phyloP scores from a whole-genome alignment of 2,329 filamentous ascomycete genomes.

The Mycosphaerella sp. region DNA sequence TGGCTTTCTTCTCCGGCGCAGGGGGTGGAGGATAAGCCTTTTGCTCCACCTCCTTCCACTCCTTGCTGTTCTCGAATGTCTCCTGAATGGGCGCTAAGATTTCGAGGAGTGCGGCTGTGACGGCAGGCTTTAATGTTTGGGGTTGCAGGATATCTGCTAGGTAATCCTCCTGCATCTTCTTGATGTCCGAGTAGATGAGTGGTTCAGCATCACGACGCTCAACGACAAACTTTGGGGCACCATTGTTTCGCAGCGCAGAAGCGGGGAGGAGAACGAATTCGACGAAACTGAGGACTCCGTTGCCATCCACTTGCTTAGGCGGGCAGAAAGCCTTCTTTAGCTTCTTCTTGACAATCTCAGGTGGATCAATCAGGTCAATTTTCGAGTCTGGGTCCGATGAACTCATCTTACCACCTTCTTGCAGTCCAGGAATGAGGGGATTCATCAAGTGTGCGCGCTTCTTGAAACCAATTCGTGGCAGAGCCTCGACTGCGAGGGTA shows the following conservation, averaged over 20 bases:
- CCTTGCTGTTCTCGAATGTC: constrained; percentile 62
- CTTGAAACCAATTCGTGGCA: constrained; percentile 80
- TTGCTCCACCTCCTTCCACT: constrained; percentile 72
- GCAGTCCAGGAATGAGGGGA: constrained; percentile 81
- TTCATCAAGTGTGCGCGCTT: constrained; percentile 71
- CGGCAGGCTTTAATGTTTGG: constrained; percentile 79
- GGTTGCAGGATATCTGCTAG: constrained; percentile 61
- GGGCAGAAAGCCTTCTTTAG: constrained; percentile 76
- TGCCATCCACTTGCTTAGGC: constrained; percentile 71
- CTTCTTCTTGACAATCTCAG: constrained; percentile 73
- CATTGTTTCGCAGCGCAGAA: constrained; percentile 52
- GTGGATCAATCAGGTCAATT: constrained; percentile 81
- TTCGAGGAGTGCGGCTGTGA: constrained; percentile 64
- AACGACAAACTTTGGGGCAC: constrained; percentile 59
- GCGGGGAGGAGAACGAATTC: constrained; percentile 82
- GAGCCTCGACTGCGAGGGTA: constrained; percentile 72
- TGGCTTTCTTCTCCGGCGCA: constrained; percentile 59
- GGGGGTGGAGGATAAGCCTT: constrained; percentile 74
- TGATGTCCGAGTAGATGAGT: constrained; percentile 70
- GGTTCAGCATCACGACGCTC: constrained; percentile 61
- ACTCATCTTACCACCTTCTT: constrained; percentile 72
- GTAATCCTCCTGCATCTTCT: constrained; percentile 75
- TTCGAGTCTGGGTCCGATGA: constrained; percentile 68
- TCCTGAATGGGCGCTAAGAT: constrained; percentile 72
- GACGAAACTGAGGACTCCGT: constrained; percentile 79